These are phyloP conservation scores for Endocalyx cinctus DNA, from an alignment of 2,329 filamentous ascomycete genomes.

Conservation along the genomic window DNA sequence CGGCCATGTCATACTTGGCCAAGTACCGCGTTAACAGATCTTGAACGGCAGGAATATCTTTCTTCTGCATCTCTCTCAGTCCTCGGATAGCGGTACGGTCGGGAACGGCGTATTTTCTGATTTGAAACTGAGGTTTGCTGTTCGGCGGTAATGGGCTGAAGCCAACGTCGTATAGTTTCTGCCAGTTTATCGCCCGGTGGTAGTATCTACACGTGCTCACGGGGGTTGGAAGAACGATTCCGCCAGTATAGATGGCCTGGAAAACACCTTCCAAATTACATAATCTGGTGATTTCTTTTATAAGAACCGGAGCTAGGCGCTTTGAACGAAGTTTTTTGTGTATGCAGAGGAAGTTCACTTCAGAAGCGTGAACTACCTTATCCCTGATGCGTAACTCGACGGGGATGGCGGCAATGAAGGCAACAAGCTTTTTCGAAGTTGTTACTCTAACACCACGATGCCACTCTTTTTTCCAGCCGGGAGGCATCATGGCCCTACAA, in stretches of 20 bases:
- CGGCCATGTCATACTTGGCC: slow-evolving; percentile 75
- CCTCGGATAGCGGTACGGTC: slow-evolving; percentile 67
- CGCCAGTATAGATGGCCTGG: slow-evolving; percentile 95
- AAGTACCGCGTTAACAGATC: slow-evolving; percentile 74
- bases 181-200: slow-evolving; percentile 90
- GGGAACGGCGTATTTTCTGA: slow-evolving; percentile 80
- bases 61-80: slow-evolving; percentile 72
- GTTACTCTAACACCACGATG: slow-evolving; percentile 88
- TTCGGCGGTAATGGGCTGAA: slow-evolving; percentile 84
- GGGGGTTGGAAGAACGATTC: slow-evolving; percentile 84
- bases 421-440: slow-evolving; percentile 81
- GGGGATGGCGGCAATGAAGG: slow-evolving; percentile 92
- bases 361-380: slow-evolving; percentile 70
- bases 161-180: slow-evolving; percentile 89
- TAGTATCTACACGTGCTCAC: slow-evolving; percentile 93
- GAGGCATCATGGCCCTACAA: slow-evolving; percentile 84
- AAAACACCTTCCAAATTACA: slow-evolving; percentile 84
- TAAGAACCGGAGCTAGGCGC: slow-evolving; percentile 86
- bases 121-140: slow-evolving; percentile 81
- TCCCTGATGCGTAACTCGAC: slow-evolving; percentile 76
- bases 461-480: slow-evolving; percentile 91
- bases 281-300: slow-evolving; percentile 93
- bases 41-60: slow-evolving; percentile 73
- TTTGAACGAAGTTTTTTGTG: slow-evolving; percentile 97
- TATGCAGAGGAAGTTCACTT: slow-evolving; percentile 97